Conservation (phyloP, 2,329 filamentous ascomycete genomes). For the Alternaria alternata region DNA sequence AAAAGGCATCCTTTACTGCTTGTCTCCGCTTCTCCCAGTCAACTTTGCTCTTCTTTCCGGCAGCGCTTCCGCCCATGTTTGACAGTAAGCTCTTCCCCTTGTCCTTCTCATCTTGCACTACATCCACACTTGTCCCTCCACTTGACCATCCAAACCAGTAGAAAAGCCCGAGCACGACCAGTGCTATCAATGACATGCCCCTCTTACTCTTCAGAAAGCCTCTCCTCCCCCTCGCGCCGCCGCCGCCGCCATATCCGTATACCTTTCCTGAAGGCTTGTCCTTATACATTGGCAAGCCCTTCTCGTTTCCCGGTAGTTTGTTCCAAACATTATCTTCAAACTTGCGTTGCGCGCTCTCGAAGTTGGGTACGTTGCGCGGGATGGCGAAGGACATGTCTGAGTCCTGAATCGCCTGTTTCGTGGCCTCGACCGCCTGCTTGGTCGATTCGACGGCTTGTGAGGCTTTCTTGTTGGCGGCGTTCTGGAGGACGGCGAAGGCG, state of each 20-base stretch:
- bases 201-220: conserved; percentile 66
- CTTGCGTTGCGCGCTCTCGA: conserved; percentile 52
- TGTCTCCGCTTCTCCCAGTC: conserved; percentile 83
- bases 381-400: conserved; percentile 55
- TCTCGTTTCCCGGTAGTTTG: conserved; percentile 66
- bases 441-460: conserved; percentile 36
- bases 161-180: conserved; percentile 66
- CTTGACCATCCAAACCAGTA: conserved; percentile 72
- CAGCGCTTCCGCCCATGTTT: conserved; percentile 41
- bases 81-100: conserved; percentile 41
- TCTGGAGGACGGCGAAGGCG: conserved; percentile 43
- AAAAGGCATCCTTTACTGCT: conserved; percentile 86
- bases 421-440: conserved; percentile 45
- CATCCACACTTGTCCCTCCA: conserved; percentile 43
- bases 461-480: conserved; percentile 39
- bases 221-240: conserved; percentile 66
- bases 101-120: conserved; percentile 36
- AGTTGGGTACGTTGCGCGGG: conserved; percentile 53
- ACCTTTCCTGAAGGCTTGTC: conserved; percentile 83
- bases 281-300: conserved; percentile 92
- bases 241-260: conserved; percentile 61
- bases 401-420: conserved; percentile 42
- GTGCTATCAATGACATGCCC: conserved; percentile 59
- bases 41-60: conserved; percentile 50
- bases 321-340: conserved; percentile 54